phyloP scores from a whole-genome alignment of 345 rosid species.

The Rhodomyrtus tomentosa region DNA sequence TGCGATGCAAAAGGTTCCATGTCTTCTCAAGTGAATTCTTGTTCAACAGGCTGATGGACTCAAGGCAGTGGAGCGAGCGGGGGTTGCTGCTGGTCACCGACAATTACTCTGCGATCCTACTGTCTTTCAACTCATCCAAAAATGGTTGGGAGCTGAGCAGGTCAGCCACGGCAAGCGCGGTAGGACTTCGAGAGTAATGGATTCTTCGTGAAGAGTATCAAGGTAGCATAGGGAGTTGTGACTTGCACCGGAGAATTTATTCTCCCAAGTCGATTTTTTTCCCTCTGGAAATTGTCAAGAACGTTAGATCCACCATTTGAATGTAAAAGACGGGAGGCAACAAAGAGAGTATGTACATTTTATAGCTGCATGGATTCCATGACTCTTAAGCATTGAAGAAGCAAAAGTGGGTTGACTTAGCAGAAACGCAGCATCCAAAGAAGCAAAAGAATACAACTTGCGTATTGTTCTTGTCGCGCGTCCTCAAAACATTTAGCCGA shows the following conservation, averaged over 20 bases:
- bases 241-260: background rate
- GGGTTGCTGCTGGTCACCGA: constrained; percentile 51
- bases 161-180: constrained; percentile 12
- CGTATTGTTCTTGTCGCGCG: background rate
- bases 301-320: background rate
- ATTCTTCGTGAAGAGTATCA: constrained; percentile 8
- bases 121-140: constrained; percentile 42
- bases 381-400: background rate
- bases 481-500: background rate
- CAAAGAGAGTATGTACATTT: background rate
- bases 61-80: constrained; percentile 49
- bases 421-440: background rate
- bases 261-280: background rate
- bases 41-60: constrained; percentile 52
- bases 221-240: background rate
- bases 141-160: constrained; percentile 62
- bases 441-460: background rate
- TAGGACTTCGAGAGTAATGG: constrained; percentile 33
- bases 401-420: background rate
- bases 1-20: background rate
- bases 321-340: background rate
- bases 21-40: background rate
- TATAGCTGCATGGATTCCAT: background rate
- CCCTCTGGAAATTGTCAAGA: background rate
- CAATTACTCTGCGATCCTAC: constrained; percentile 40